Base-by-base conservation (phyloP, 176 grass and related monocot genomes). In the Bothriochloa decipiens region DNA sequence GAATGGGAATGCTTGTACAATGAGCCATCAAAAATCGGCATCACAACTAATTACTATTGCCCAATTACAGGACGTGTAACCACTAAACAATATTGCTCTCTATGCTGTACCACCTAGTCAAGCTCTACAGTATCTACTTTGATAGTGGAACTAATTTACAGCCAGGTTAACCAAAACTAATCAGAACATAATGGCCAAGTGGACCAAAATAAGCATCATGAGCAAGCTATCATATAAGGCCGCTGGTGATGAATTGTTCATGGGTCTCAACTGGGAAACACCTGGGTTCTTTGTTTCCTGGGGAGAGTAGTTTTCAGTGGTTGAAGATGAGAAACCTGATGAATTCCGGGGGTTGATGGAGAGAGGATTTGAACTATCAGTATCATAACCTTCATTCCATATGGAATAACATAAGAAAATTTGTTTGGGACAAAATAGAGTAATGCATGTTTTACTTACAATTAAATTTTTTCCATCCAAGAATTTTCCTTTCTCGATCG, bases 401-500 rank as follows among this genome's bases (percentile, higher is more conserved):
- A 13, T 7, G 36, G 69, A 27, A 77, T 3, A 28, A 32, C 14
- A 64, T 75, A 36, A 82, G 68, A 3, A 65, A 47, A 53, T 22
- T 13, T 39, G 10, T 82, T 16, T 20, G 8, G 4, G 28, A 80
- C 36, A 77, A 62, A 49, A 70, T 2, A 22, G 50, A 32, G 3
- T 23, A 39, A 5, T 1, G n/a, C 20, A 20, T 13, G 41, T 43
- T 75, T 20, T 76, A 81, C 91, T 88, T 85, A 94, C 92, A 97
- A 43, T 97, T 91, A 49, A 94, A 92, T 65, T 83, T 90, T 67
- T 92, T 94, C 92, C 95, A 97, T 42, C 95, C 95, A 50, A 94
- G 84, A 74, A 84, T 80, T 53, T 91, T 87, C 71, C 88, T 97
- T 26, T 97, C 90, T 76, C 90, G 81, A 74, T 97, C 92, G 12